Percentiles rank a stretch among this genome's conserved stretches.
Evolutionary conservation across 2,329 filamentous ascomycete genomes (phyloP).

Genomic region (Xylariales sp.): DNA sequence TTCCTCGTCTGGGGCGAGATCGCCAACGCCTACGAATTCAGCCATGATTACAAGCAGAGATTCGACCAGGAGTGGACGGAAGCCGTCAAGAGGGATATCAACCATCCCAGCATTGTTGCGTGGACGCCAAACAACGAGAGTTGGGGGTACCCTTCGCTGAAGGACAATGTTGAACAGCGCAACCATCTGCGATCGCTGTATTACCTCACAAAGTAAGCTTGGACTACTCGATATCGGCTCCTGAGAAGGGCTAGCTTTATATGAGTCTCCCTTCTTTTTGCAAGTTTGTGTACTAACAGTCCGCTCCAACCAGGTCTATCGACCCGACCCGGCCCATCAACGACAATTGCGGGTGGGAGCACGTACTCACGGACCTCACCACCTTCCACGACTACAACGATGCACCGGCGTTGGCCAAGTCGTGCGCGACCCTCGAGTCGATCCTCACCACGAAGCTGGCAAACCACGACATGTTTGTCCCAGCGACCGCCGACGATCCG

Average conservation of each 20-base stretch:
- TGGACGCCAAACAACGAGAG: conserved; percentile 64
- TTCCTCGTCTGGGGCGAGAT: conserved; percentile 63
- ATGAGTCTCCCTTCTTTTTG: no score
- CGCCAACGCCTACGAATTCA: conserved; percentile 62
- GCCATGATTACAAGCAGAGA: conserved; percentile 49
- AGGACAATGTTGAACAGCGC: conserved; percentile 51
- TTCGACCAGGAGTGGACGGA: conserved; percentile 64
- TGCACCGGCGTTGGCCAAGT: conserved; percentile 47
- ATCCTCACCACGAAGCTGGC: conserved; percentile 49
- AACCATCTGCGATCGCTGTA: conserved; percentile 62
- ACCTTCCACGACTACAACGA: conserved; percentile 68
- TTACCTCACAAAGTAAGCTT: conserved; percentile 54
- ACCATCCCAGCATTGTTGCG: conserved; percentile 58
- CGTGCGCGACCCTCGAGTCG: conserved; percentile 46
- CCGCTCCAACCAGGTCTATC: conserved; percentile 36
- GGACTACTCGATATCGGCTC: no score
- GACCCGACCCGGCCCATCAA: conserved; percentile 63
- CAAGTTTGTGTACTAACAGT: not conserved
- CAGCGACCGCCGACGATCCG: conserved; percentile 37
- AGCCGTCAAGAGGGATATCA: conserved; percentile 59
- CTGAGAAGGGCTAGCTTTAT: no score
- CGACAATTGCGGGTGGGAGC: conserved; percentile 70
- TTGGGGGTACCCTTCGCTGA: conserved; percentile 60
- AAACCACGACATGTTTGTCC: conserved; percentile 50
- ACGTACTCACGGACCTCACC: conserved; percentile 58